Evolutionary conservation across 2,329 filamentous ascomycete species (phyloP), one percentile per base, ranked within the genome.

Genomic region (Apiospora marii): DNA sequence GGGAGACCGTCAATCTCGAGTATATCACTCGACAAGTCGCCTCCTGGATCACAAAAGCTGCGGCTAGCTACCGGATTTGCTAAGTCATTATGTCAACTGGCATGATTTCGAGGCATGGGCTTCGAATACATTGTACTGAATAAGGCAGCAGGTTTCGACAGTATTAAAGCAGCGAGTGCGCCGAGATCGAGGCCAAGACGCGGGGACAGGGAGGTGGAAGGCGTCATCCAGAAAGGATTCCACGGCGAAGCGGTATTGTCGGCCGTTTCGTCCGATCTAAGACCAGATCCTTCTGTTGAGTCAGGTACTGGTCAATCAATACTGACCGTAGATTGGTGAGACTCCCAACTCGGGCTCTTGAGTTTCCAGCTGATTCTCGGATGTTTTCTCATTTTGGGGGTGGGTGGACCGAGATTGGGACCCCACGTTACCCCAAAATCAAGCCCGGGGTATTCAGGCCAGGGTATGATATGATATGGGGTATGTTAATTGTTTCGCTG

Each of bases 361-460:
- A 41, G 30, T n/a, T 64, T 19, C 58, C 58, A 64, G 53, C 41
- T 24, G 58, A 3, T 41, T n/a, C 34, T 41, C 58, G 58, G 58
- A 64, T 24, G 58, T 41, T 64, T 41, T 64, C 58, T 22, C 10
- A 30, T 30, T 3, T 61, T 61, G 53, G 30, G 53, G 53, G 53
- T 61, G 53, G 30, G 27, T 61, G 10, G 14, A 37, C 53, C 53
- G 53, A 61, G 30, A 61, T 61, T 61, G 53, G 53, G 30, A 61
- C 53, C 53, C 53, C 53, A 61, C 53, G 53, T 61, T 61, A 61
- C 53, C 53, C 53, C 53, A 37, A 61, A 58, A 61, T 37, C 30
- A 34, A 22, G 53, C 19, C 53, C 34, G 53, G 53, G 53, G 53
- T 61, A 61, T 61, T 37, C 51, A 27, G 51, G 10, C 51, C 34